Conservation (phyloP, 371 early-diverging fungal species). For the Rhizomucor miehei region DNA sequence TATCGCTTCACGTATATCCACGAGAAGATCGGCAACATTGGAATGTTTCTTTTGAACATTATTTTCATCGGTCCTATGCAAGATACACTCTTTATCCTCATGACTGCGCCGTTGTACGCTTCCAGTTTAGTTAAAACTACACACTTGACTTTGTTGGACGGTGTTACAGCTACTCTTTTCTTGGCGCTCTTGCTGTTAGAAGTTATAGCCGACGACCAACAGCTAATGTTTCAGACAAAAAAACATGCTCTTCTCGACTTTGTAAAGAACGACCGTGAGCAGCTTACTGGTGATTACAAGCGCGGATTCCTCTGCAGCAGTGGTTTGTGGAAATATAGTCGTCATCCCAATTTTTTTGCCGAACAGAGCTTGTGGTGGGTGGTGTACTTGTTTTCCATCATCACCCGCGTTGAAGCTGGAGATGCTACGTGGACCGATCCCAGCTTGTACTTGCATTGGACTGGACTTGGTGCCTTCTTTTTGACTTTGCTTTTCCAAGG, state of each 20-base stretch:
- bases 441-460: slow-evolving; percentile 51
- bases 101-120: slow-evolving; percentile 63
- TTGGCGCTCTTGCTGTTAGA: slow-evolving; percentile 55
- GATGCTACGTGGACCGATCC: slow-evolving; percentile 1
- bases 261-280: slow-evolving; percentile 17
- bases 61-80: slow-evolving; percentile 76
- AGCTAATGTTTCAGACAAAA: slow-evolving; percentile 72
- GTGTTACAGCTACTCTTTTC: slow-evolving; percentile 40
- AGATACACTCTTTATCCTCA: slow-evolving; percentile 58
- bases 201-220: slow-evolving; percentile 80
- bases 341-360: slow-evolving; percentile 85
- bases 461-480: slow-evolving; percentile 50
- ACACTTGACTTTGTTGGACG: slow-evolving; percentile 42
- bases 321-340: slow-evolving; percentile 73
- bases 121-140: slow-evolving; percentile 21
- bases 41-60: slow-evolving; percentile 74
- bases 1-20: slow-evolving; percentile 69
- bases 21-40: slow-evolving; percentile 27
- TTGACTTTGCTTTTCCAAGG: slow-evolving; percentile 72
- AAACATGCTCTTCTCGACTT: slow-evolving; percentile 51
- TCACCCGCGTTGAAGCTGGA: slow-evolving; percentile 25
- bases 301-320: slow-evolving; percentile 67
- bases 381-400: slow-evolving; percentile 62
- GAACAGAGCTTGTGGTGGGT: slow-evolving; percentile 71
- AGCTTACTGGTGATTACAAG: slow-evolving; percentile 39